Conservation (phyloP, 2,329 filamentous ascomycete genomes). For the Didymella lethalis region DNA sequence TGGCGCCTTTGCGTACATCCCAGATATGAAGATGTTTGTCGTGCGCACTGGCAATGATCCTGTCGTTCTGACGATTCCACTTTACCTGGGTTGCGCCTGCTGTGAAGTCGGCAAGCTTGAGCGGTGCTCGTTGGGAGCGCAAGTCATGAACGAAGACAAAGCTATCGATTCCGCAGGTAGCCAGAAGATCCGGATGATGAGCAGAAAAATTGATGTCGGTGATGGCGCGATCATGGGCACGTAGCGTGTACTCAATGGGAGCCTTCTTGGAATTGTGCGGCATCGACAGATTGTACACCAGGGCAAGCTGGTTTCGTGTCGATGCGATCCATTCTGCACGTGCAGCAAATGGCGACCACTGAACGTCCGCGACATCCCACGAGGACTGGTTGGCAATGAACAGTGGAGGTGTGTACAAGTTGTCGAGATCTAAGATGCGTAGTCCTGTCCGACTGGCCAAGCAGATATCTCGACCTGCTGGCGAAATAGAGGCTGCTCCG, state of each 20-base stretch:
- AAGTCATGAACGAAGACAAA: conserved; percentile 95
- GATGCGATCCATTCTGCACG: conserved; percentile 94
- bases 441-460: conserved; percentile 85
- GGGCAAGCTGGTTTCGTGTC: conserved; percentile 90
- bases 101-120: conserved; percentile 84
- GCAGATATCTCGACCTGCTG: conserved; percentile 87
- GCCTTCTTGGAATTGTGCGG: conserved; percentile 68
- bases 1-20: conserved; percentile 82
- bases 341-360: conserved; percentile 92
- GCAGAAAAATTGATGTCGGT: conserved; percentile 97
- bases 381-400: conserved; percentile 84
- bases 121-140: conserved; percentile 57
- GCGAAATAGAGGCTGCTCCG: conserved; percentile 91
- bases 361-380: conserved; percentile 96
- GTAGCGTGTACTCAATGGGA: conserved; percentile 86
- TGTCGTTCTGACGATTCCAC: conserved; percentile 86
- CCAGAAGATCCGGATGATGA: conserved; percentile 86
- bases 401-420: conserved; percentile 83
- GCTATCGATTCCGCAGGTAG: conserved; percentile 91
- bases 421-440: conserved; percentile 91
- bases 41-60: conserved; percentile 89
- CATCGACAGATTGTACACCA: conserved; percentile 85
- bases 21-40: conserved; percentile 88
- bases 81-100: conserved; percentile 95
- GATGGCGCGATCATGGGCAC: conserved; percentile 86